These are phyloP conservation scores for Kwoniella pini DNA, from an alignment of 768 basidiomycete species.

Conservation along the genomic window DNA sequence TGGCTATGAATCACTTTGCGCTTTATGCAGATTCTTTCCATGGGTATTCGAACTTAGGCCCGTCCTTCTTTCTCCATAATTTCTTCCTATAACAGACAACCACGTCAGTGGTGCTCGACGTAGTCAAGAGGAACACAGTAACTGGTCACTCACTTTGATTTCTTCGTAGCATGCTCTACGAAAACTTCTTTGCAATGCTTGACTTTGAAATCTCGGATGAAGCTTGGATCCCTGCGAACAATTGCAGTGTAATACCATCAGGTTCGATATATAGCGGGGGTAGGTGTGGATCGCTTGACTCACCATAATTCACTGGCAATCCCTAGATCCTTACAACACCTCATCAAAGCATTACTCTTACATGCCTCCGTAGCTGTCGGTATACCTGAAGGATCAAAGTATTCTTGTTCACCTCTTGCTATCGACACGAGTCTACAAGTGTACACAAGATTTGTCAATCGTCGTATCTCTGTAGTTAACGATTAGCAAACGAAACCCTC, in stretches of 20 bases:
- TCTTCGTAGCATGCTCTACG: slow-evolving; percentile 76
- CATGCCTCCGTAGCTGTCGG: slow-evolving; percentile 92
- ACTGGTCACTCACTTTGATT: slow-evolving; percentile 76
- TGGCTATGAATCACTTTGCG: no score
- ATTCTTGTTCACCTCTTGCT: slow-evolving; percentile 93
- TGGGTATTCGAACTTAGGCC: slow-evolving; percentile 70
- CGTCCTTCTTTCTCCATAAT: slow-evolving; percentile 56
- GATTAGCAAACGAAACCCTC: slow-evolving; percentile 39
- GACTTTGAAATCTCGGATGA: slow-evolving; percentile 88
- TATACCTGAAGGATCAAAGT: slow-evolving; percentile 86
- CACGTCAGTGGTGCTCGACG: no score
- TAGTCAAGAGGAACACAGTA: not conserved
- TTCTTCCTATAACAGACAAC: slow-evolving; percentile 66
- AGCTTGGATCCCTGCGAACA: slow-evolving; percentile 81
- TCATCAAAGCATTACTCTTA: slow-evolving; percentile 96
- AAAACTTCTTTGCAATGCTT: slow-evolving; percentile 82
- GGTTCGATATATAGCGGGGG: not conserved
- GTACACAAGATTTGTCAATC: no score
- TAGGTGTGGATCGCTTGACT: slow-evolving; percentile 25
- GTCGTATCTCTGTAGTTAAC: not conserved
- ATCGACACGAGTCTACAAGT: slow-evolving; percentile 86
- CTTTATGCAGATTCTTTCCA: slow-evolving; percentile 64
- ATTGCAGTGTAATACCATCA: no score
- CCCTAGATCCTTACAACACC: slow-evolving; percentile 95
- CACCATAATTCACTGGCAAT: slow-evolving; percentile 95